These are phyloP conservation scores for Sporisorium scitamineum DNA, from an alignment of 1,284 basidiomycete species.

Conservation along the genomic window DNA sequence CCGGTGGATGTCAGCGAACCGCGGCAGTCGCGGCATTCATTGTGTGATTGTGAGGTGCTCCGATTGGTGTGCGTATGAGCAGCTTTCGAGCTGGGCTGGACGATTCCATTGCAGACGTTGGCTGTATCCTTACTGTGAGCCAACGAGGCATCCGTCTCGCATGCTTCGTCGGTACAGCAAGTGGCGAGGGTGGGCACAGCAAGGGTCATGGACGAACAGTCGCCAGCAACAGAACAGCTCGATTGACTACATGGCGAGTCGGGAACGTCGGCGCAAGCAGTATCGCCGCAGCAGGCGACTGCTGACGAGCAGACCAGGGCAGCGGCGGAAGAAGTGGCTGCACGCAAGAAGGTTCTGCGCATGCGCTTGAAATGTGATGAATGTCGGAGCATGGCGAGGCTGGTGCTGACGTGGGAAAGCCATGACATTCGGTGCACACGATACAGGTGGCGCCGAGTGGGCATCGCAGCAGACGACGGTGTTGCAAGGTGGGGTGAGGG, in stretches of 20 bases:
- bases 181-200: conserved; percentile 22
- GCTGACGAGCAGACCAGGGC: conserved; percentile 15
- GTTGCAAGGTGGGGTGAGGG: conserved; percentile 1
- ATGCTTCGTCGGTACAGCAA: conserved; percentile 35
- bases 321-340: conserved; percentile 26
- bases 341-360: conserved; percentile 37
- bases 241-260: conserved; percentile 24
- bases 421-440: conserved; percentile 24
- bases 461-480: conserved; percentile 36
- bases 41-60: conserved; percentile 6
- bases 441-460: conserved; percentile 4
- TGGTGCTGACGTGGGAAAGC: conserved; percentile 16
- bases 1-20: conserved; percentile 21
- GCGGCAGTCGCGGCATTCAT: conserved; percentile 35
- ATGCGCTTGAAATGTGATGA: conserved; percentile 39
- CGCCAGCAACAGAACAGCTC: conserved; percentile 15
- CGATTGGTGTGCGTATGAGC: neutral
- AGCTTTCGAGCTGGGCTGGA: conserved; percentile 5
- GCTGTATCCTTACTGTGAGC: neutral
- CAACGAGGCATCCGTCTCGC: conserved; percentile 18
- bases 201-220: conserved; percentile 27
- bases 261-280: conserved; percentile 19
- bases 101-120: conserved; percentile 8
- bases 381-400: conserved; percentile 38
- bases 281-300: conserved; percentile 31